Evolutionary conservation across 495 filamentous ascomycete genomes (phyloP).

Genomic region (Baudoinia panamericana): DNA sequence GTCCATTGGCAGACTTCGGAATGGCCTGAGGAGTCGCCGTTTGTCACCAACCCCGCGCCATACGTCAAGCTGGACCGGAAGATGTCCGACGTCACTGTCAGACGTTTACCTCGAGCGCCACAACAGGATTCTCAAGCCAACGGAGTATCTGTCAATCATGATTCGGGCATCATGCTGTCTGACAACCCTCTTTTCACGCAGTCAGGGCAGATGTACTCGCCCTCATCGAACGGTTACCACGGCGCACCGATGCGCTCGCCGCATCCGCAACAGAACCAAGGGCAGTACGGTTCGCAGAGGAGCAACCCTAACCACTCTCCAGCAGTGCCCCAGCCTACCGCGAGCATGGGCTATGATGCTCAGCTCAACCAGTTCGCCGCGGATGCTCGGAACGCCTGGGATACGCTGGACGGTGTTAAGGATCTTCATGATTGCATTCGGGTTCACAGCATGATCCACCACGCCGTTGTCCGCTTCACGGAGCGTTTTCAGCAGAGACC

Average conservation of each 20-base stretch:
- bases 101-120: no score
- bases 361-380: slow-evolving; percentile 32
- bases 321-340: not conserved
- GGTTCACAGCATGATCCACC: slow-evolving; percentile 51
- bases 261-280: not conserved
- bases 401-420: slow-evolving; percentile 43
- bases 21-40: slow-evolving; percentile 64
- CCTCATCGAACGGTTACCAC: slow-evolving; percentile 1
- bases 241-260: no score
- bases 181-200: slow-evolving; percentile 8
- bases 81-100: slow-evolving; percentile 2
- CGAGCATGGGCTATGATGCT: not conserved
- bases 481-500: slow-evolving; percentile 42
- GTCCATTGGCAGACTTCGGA: slow-evolving; percentile 61
- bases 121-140: no score
- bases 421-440: slow-evolving; percentile 49
- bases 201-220: not conserved
- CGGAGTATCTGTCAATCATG: no score
- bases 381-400: slow-evolving; percentile 50
- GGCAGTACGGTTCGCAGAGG: no score
- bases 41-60: slow-evolving; percentile 40
- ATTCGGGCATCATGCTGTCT: slow-evolving; percentile 1
- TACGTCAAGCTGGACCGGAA: slow-evolving; percentile 17
- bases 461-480: slow-evolving; percentile 42
- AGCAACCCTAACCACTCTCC: no score